Percentiles rank a stretch among this genome's conserved stretches.
phyloP scores from a whole-genome alignment of 768 basidiomycete genomes.

The Kockovaella imperatae region DNA sequence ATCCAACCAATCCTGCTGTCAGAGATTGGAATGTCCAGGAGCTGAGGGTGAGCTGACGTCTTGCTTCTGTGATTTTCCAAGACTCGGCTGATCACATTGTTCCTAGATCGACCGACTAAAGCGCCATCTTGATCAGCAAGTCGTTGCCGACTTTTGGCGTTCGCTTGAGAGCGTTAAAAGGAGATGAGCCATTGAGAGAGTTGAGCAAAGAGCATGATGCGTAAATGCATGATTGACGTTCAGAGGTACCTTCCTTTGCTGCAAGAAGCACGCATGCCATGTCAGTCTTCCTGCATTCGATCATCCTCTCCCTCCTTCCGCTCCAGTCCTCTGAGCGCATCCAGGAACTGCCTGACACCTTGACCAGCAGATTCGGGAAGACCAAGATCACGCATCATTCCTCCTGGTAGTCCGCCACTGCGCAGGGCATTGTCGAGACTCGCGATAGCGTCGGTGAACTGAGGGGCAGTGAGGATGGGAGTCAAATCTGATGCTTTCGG shows the following conservation, averaged over 20 bases:
- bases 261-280: no score
- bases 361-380: slow-evolving; percentile 76
- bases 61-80: neutral
- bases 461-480: slow-evolving; percentile 70
- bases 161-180: slow-evolving; percentile 54
- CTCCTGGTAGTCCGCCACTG: slow-evolving; percentile 64
- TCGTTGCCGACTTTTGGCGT: slow-evolving; percentile 95
- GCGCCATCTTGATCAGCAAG: slow-evolving; percentile 87
- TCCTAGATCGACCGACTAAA: slow-evolving; percentile 76
- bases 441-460: slow-evolving; percentile 69
- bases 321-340: slow-evolving; percentile 66
- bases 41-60: slow-evolving; percentile 59
- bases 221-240: neutral
- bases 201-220: neutral
- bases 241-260: no score
- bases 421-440: slow-evolving; percentile 77
- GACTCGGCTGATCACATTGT: neutral
- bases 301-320: slow-evolving; percentile 49
- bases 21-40: slow-evolving; percentile 97
- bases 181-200: no score
- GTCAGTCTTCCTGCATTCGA: slow-evolving; percentile 79
- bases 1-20: slow-evolving; percentile 77
- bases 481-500: slow-evolving; percentile 64
- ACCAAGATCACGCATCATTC: slow-evolving; percentile 67
- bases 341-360: slow-evolving; percentile 68